phyloP scores from a whole-genome alignment of 2,329 filamentous ascomycete genomes.

The Immersiporthe knoxdaviesiana region DNA sequence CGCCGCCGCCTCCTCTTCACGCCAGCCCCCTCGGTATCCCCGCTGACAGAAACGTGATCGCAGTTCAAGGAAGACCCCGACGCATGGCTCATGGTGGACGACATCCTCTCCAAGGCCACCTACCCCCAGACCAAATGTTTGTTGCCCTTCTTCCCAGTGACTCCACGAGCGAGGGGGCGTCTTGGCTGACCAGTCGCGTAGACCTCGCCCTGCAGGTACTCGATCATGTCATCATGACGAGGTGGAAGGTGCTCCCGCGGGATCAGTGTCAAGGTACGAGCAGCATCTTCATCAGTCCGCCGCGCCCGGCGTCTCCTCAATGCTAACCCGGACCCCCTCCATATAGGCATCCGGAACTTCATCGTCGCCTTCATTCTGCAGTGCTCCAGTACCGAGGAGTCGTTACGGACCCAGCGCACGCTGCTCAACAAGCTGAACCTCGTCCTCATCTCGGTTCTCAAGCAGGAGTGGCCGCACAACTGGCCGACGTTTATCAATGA shows the following conservation, averaged over 20 bases:
- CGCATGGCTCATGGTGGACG: constrained; percentile 95
- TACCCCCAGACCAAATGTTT: constrained; percentile 96
- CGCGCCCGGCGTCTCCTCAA: background rate
- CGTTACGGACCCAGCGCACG: constrained; percentile 79
- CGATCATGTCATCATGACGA: constrained; percentile 97
- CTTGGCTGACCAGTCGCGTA: constrained; percentile 41
- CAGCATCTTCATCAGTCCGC: background rate
- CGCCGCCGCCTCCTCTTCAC: constrained; percentile 29
- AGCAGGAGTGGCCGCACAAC: constrained; percentile 98
- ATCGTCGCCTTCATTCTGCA: constrained; percentile 98
- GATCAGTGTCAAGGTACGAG: constrained; percentile 87
- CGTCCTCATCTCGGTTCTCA: constrained; percentile 94
- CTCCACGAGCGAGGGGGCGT: background rate
- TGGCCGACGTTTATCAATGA: constrained; percentile 99
- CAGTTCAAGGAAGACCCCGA: constrained; percentile 99
- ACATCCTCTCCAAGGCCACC: constrained; percentile 90
- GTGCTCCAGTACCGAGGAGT: constrained; percentile 87
- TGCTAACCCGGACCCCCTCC: constrained; percentile 31
- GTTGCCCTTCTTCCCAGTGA: constrained; percentile 43
- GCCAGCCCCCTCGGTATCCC: constrained; percentile 27
- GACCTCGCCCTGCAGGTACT: constrained; percentile 94
- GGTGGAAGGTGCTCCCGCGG: constrained; percentile 96
- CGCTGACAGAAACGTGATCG: constrained; percentile 35
- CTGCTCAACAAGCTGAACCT: constrained; percentile 98
- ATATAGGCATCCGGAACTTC: constrained; percentile 92